A percentile compares a stretch with the other conserved stretches of the same genome.
These are phyloP conservation scores for Akebia trifoliata DNA, from an alignment of 164 flowering plant genomes.

Conservation along the genomic window DNA sequence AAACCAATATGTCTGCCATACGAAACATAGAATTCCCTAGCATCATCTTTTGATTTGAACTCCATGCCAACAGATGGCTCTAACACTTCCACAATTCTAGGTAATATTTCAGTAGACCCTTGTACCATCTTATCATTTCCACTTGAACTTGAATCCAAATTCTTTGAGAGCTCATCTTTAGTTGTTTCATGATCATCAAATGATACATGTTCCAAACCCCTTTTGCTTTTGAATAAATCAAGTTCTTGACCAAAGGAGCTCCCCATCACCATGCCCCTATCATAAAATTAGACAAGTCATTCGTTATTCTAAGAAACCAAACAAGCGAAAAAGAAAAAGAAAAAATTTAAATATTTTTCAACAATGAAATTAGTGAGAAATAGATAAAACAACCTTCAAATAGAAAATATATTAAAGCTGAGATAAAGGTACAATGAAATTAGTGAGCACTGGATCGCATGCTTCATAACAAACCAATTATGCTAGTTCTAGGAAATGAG, in stretches of 20 bases:
- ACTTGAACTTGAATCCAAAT: slow-evolving; percentile 15
- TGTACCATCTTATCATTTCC: slow-evolving; percentile 17
- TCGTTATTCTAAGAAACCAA: too few relatives aligned
- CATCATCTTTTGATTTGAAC: slow-evolving; percentile 42
- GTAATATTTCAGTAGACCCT: slow-evolving; percentile 11
- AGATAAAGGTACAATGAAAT: too few relatives aligned
- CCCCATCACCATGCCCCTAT: slow-evolving; percentile 23
- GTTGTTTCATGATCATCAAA: slow-evolving; percentile 21
- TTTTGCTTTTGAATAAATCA: slow-evolving; percentile 24
- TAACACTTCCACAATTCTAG: slow-evolving; percentile 6
- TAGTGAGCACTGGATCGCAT: too few relatives aligned
- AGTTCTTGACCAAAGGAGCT: slow-evolving; percentile 15
- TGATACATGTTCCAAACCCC: slow-evolving; percentile 18
- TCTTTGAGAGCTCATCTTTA: slow-evolving; percentile 26
- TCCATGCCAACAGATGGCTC: slow-evolving; percentile 47
- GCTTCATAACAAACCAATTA: too few relatives aligned
- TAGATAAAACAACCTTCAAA: too few relatives aligned
- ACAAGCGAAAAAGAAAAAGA: too few relatives aligned
- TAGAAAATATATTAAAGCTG: too few relatives aligned
- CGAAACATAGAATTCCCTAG: slow-evolving; percentile 40
- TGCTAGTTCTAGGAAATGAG: too few relatives aligned
- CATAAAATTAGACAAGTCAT: slow-evolving; percentile 2
- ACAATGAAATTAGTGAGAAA: too few relatives aligned
- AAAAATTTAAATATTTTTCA: too few relatives aligned
- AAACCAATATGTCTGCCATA: slow-evolving; percentile 46